Evolutionary conservation across 2,329 filamentous ascomycete genomes (phyloP).

Genomic region (Colletotrichum tanaceti): DNA sequence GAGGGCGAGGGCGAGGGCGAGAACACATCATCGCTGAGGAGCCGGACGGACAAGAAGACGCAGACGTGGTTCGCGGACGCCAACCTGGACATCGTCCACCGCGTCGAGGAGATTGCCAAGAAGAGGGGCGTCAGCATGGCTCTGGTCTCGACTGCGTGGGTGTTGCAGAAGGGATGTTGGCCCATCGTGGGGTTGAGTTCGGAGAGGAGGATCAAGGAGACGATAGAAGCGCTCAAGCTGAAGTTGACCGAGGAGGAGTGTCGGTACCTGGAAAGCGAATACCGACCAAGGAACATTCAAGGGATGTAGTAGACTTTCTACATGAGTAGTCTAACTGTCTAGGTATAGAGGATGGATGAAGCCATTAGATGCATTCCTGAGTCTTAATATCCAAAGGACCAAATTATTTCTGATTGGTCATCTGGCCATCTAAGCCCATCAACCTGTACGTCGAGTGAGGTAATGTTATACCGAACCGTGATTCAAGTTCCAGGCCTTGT

Average conservation of each 20-base stretch:
- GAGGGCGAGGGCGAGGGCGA: conserved; percentile 37
- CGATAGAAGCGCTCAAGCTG: conserved; percentile 50
- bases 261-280: conserved; percentile 65
- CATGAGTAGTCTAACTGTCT: no score
- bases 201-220: conserved; percentile 70
- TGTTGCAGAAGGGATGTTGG: conserved; percentile 61
- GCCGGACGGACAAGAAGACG: conserved; percentile 40
- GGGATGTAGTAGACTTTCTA: conserved; percentile 45
- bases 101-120: conserved; percentile 65
- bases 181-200: conserved; percentile 73
- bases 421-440: neutral
- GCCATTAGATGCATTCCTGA: neutral
- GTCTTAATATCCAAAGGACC: no score
- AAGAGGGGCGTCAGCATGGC: conserved; percentile 71
- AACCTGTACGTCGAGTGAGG: neutral
- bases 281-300: conserved; percentile 58
- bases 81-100: conserved; percentile 53
- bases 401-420: accelerated
- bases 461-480: neutral
- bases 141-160: conserved; percentile 73
- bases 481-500: conserved; percentile 8
- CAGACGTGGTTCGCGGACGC: conserved; percentile 53
- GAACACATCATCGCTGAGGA: conserved; percentile 40
- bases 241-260: conserved; percentile 36
- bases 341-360: neutral